Evolutionary conservation across 2,329 filamentous ascomycete genomes (phyloP), one percentile per base, ranked within the genome.

Genomic region (Sphaerulina vaccinii): DNA sequence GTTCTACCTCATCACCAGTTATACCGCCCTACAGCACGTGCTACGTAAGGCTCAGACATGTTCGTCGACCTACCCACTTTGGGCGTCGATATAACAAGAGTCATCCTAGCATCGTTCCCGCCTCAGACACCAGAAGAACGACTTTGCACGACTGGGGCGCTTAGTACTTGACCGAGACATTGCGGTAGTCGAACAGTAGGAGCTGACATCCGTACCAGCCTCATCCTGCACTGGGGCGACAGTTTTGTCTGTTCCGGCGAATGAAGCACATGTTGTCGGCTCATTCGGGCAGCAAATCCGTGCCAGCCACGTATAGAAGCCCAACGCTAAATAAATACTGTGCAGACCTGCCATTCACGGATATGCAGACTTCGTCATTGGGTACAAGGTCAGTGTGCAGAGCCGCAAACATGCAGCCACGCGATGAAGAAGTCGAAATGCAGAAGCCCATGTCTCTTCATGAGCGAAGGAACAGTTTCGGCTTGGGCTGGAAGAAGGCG

Each of bases 271-370:
- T 11, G 27, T 32, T 37, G 35, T 15, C 35, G 35, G 35, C 35
- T 37, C 9, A 15, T 37, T 37, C 35, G 35, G 35, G 35, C 35
- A 37, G 33, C 40, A 33, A 44, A 43, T 45, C 40, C 44, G 35
- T 19, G 36, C 22, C 22, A 22, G 49, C 48, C 39, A 51, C 48
- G 48, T 51, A 51, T 51, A 39, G 41, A 18, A 21, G 48, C 48
- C 48, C 48, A 44, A 51, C 48, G 39, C 48, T 51, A 49, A 16
- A n/a, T n/a, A n/a, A 29, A 29, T 29, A 13, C 35, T 15, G n/a
- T 37, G 35, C 35, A 16, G 35, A 11, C n/a, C 11, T 10, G 10
- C 7, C 7, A 10, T 32, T 13, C 44, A 33, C 19, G 46, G 19
- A 41, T n/a, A n/a, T 41, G 45, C 23, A 32, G n/a, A 39, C 21